Conservation (phyloP, 805 yeast species). For the Candida coleopterorum region DNA sequence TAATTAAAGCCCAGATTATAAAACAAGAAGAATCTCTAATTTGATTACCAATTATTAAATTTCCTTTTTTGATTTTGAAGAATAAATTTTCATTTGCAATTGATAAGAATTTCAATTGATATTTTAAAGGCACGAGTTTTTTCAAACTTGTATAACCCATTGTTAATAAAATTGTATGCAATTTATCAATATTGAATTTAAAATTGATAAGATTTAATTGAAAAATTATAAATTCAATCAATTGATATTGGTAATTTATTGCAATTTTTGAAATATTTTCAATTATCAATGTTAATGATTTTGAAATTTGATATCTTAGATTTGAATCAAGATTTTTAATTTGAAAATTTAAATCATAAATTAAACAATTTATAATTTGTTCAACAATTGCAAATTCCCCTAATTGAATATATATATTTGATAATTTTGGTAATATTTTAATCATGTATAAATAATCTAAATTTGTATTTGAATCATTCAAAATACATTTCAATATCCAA, state of each 20-base stretch:
- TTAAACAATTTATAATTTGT: constrained; percentile 43
- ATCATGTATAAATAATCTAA: constrained; percentile 24
- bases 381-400: constrained; percentile 40
- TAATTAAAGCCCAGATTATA: constrained; percentile 66
- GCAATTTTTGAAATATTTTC: constrained; percentile 28
- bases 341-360: constrained; percentile 28
- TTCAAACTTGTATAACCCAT: constrained; percentile 41
- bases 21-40: constrained; percentile 84
- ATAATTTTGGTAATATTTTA: constrained; percentile 35
- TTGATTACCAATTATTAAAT: constrained; percentile 56
- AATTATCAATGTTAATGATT: constrained; percentile 52
- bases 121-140: constrained; percentile 19
- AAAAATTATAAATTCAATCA: constrained; percentile 27
- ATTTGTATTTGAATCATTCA: constrained; percentile 9
- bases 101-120: constrained; percentile 22
- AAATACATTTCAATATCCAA: constrained; percentile 15
- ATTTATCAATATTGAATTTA: constrained; percentile 35
- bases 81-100: constrained; percentile 45
- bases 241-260: constrained; percentile 38
- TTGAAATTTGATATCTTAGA: constrained; percentile 63
- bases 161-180: constrained; percentile 56
- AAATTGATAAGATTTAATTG: constrained; percentile 26
- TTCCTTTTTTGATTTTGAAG: constrained; percentile 53
- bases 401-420: constrained; percentile 17
- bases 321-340: constrained; percentile 46